These are phyloP conservation scores for Yamagishiella unicocca DNA, from an alignment of 139 green algal species.

Conservation along the genomic window DNA sequence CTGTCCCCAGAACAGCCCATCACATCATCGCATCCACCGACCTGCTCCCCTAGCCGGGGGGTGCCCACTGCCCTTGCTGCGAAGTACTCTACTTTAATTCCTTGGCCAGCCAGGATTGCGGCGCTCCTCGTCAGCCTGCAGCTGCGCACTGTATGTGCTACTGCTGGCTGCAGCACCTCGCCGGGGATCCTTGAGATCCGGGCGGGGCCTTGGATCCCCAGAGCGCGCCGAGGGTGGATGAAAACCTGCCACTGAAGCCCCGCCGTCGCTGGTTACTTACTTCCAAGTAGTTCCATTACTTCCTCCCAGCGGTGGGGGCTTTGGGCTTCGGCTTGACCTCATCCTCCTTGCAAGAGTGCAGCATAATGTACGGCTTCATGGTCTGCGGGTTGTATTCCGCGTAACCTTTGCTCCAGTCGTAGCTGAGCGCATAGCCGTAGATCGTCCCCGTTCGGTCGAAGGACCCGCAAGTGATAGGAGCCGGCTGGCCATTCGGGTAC, in stretches of 20 bases:
- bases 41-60: too few species aligned
- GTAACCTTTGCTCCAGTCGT: constrained; percentile 94
- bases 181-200: not conserved
- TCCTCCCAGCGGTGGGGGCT: constrained; percentile 31
- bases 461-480: constrained; percentile 86
- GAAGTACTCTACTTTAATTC: too few species aligned
- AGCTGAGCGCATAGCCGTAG: constrained; percentile 92
- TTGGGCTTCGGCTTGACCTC: constrained; percentile 85
- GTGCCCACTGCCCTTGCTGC: too few species aligned
- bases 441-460: constrained; percentile 95
- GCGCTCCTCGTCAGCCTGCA: not conserved
- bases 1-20: too few species aligned
- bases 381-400: constrained; percentile 80
- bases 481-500: constrained; percentile 47
- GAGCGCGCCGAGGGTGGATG: too few species aligned
- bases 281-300: not conserved
- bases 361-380: constrained; percentile 87
- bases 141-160: not conserved
- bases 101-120: too few species aligned
- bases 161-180: not conserved
- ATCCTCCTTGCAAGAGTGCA: constrained; percentile 87
- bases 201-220: too few species aligned
- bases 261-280: not conserved
- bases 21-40: too few species aligned
- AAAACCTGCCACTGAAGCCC: not conserved